Evolutionary conservation across 2,329 filamentous ascomycete species (phyloP), one percentile per base, ranked within the genome.

Genomic region (Fusarium incarnatum): DNA sequence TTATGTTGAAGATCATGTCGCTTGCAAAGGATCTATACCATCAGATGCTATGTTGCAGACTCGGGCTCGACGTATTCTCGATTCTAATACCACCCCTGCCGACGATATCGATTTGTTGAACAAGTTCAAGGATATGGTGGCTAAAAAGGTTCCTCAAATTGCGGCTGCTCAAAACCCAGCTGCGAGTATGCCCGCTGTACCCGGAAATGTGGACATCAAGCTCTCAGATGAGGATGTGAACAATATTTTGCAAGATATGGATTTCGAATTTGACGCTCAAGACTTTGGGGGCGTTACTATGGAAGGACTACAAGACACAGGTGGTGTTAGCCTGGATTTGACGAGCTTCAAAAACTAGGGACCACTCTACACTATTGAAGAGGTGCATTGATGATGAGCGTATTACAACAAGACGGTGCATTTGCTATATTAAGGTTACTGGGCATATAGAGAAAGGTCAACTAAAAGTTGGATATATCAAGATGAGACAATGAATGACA

Each of bases 51-150:
- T 78, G 25, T 75, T 90, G 7, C 79, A 82, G 30, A 78, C 79
- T 15, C 81, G 83, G 56, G 88, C 84, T 4, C 77, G 83, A 52
- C 79, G 84, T 50, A 84, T 90, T 46, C 73, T 87, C 56, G 79
- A 81, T 5, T 77, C 81, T 30, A 73, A 80, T 7, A 73, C 71
- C 8, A 89, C 88, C 2, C 79, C 87, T 9, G 87, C 86, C 1
- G 88, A 90, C 48, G 86, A 90, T 70, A 70, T 76, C 1, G 78
- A 82, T 4, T 76, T 90, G 20, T 76, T 90, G 54, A 80, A 77
- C 23, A 87, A 85, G 74, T 90, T 90, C 78, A 86, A 84, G 77
- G 76, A 77, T 3, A 80, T 84, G 72, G 79, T 87, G 68, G 68
- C 72, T 40, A 72, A 75, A 41, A 79, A 77, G 57, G 47, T 77